Evolutionary conservation across 805 yeast genomes (phyloP), one percentile per base, ranked within the genome.

Genomic region (Metschnikowia sp.): DNA sequence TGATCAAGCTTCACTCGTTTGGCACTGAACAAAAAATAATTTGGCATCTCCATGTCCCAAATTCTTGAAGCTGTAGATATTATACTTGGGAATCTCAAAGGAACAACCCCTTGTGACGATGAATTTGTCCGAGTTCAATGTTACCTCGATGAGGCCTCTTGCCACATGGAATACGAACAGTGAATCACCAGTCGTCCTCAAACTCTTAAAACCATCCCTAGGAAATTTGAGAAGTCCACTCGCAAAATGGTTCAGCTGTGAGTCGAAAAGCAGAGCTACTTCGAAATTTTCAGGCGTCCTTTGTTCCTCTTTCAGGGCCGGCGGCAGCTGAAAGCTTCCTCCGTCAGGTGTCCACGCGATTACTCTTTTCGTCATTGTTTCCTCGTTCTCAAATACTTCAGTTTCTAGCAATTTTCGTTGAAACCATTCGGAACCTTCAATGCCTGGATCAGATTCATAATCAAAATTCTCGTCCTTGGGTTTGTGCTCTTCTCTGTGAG

Each of bases 31-130:
- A 59, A 88, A 89, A 62, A 86, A 88, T 59, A 90, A 57, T 46
- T 78, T 75, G 0, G 85, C 89, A 32, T 74, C 74, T 13, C 68
- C 70, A 31, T 72, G 67, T 0, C 90, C 86, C 36, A 72, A 74
- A 59, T 88, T 88, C 40, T 74, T 75, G 53, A 90, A 76, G 13
- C 85, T 79, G 64, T 88, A 89, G 37, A 76, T 74, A 60, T 86
- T 87, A 5, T 84, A 85, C 68, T 85, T 78, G 1, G 97, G 97
- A 6, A 91, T 76, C 57, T 86, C 87, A 57, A 90, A 84, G 4
- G 92, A 79, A 44, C 96, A 85, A 1, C 96, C 96, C 46, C 75
- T 70, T 0, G 79, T 74, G 7, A 83, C 85, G 4, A 81, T 66
- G 61, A 90, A 87, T 19, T 69, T 73, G 18, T 73, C 75, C 6